These are phyloP conservation scores for Ceratocystis albifundus DNA, from an alignment of 2,329 filamentous ascomycete genomes.

Conservation along the genomic window DNA sequence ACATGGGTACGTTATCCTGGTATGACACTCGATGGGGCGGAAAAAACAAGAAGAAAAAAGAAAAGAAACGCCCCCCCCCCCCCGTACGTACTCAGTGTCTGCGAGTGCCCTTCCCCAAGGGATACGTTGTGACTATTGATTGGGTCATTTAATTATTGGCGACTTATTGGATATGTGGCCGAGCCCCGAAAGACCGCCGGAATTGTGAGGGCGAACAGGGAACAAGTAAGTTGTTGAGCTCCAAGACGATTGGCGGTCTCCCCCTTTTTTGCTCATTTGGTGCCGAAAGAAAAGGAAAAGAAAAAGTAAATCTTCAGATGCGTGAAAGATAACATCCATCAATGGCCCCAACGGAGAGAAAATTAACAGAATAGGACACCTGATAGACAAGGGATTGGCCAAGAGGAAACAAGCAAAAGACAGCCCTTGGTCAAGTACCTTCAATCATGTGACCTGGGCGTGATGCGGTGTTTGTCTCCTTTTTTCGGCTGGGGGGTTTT, in stretches of 20 bases:
- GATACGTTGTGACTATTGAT: neutral
- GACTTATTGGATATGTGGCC: neutral
- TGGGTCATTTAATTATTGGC: neutral
- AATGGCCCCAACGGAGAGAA: neutral
- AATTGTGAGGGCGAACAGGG: neutral
- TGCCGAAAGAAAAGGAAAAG: neutral
- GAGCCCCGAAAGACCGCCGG: conserved; percentile 8
- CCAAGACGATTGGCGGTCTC: neutral
- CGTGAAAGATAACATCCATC: neutral
- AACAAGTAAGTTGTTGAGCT: neutral
- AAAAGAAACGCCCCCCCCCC: no score
- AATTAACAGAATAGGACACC: neutral
- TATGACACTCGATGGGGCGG: neutral
- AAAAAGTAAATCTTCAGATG: neutral
- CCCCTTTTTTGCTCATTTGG: neutral
- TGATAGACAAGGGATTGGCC: no score
- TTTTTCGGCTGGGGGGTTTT: neutral
- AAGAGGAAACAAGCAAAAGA: neutral
- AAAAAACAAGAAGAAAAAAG: neutral
- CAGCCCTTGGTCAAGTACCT: conserved; percentile 5
- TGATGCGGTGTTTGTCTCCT: neutral
- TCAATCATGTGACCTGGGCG: neutral
- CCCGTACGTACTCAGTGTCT: neutral
- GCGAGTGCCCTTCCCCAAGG: neutral
- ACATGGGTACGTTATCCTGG: neutral